Percentiles rank a stretch among this genome's conserved stretches.
These are phyloP conservation scores for Mortierella sp. DNA, from an alignment of 371 early-diverging fungal species.

Conservation along the genomic window DNA sequence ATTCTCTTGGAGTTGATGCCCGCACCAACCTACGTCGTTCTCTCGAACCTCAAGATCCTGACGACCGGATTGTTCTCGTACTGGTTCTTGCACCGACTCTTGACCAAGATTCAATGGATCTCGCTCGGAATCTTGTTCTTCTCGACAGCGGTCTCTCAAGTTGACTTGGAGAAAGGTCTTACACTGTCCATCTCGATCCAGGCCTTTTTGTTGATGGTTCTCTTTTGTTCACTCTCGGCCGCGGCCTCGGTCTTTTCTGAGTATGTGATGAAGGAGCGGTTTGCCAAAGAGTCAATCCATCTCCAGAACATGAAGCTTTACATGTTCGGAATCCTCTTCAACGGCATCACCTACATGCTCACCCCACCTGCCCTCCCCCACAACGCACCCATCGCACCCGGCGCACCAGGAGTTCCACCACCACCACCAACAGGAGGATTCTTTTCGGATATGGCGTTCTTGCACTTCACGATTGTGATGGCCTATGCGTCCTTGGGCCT, in stretches of 20 bases:
- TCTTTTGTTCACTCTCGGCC: constrained; percentile 56
- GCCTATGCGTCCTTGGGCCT: constrained; percentile 53
- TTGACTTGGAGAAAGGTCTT: constrained; percentile 50
- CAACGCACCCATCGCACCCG: background rate
- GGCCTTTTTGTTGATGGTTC: constrained; percentile 53
- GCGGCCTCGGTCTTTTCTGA: constrained; percentile 57
- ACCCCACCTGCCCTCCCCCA: constrained; percentile 14
- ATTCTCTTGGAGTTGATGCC: constrained; percentile 54
- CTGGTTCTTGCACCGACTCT: constrained; percentile 44
- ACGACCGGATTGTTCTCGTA: constrained; percentile 58
- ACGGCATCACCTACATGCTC: constrained; percentile 49
- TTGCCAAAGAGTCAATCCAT: constrained; percentile 58
- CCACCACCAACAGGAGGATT: constrained; percentile 21
- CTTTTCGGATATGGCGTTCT: constrained; percentile 45
- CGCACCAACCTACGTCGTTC: constrained; percentile 58
- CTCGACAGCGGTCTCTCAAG: constrained; percentile 53
- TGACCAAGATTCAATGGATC: constrained; percentile 50
- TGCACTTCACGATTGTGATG: constrained; percentile 51
- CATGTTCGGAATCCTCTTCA: constrained; percentile 59
- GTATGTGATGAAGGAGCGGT: constrained; percentile 59
- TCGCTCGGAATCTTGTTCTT: constrained; percentile 53
- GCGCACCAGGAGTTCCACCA: constrained; percentile 1
- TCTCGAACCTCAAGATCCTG: constrained; percentile 58
- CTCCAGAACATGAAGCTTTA: constrained; percentile 59
- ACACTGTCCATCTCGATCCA: constrained; percentile 41